Evolutionary conservation across 352 stramenopile species (phyloP), one percentile per base, ranked within the genome.

Genomic region (Phytopythium chamaehyphon): DNA sequence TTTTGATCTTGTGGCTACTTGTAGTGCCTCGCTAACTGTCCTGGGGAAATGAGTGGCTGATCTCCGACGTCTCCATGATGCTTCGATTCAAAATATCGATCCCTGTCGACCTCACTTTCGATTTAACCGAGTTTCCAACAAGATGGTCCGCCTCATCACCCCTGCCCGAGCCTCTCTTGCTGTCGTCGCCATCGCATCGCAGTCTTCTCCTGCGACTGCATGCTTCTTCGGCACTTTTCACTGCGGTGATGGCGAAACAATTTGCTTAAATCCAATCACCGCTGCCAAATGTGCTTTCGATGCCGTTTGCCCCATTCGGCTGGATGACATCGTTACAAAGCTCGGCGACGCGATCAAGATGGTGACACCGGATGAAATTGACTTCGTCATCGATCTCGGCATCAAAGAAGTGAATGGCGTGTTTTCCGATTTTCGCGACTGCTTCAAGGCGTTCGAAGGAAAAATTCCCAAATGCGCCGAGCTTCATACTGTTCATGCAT

Each of bases 331-430:
- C 33, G 45, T 57, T 22, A 21, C 51, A 18, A 23, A 40, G 9
- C 24, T 57, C 18, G 51, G 51, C 9, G 28, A 46, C 14, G 43
- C 35, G 16, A 26, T 57, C 16, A 57, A 57, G 35, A 18, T 22
- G 14, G 12, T 57, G 2, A 51, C 33, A n/a, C 51, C 51, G 26
- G 19, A 51, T 36, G 2, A 51, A 19, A 18, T 57, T 15, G 31
- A 57, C 40, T 57, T 57, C 43, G 21, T 51, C 11, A 51, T 57
- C 31, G 51, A 57, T 19, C 33, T 57, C 28, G 51, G 51, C 35
- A 21, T 51, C 0, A 14, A 45, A 14, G 51, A 57, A 43, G 40
- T 44, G 28, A 51, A 44, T 21, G 19, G 45, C 6, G 28, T 45
- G 12, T 51, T 57, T 22, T n/a, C 12, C 19, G 35, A 57, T 23